These are phyloP conservation scores for Neonectria magnoliae DNA, from an alignment of 2,329 filamentous ascomycete genomes.

Conservation along the genomic window DNA sequence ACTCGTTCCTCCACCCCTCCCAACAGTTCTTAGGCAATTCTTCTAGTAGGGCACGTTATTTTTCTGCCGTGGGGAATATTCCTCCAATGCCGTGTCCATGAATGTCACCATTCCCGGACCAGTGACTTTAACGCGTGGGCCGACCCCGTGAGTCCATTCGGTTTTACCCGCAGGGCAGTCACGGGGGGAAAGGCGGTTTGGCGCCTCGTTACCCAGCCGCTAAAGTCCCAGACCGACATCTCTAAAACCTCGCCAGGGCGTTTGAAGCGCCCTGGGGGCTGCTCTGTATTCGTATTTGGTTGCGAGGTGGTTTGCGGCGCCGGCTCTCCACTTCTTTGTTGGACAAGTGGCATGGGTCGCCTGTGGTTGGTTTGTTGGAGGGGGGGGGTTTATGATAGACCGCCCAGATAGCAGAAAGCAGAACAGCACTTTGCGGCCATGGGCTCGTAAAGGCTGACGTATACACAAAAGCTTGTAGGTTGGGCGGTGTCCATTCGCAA, in stretches of 20 bases:
- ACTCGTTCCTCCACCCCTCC: background rate
- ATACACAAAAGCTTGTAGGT: background rate
- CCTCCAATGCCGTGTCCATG: background rate
- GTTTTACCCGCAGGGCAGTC: slow-evolving; percentile 8
- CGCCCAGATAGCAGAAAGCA: no score
- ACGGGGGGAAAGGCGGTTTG: background rate
- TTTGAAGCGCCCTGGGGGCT: background rate
- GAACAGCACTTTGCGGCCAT: no score
- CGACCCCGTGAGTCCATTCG: slow-evolving; percentile 18
- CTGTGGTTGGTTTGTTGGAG: slow-evolving; percentile 11
- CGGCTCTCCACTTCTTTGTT: background rate
- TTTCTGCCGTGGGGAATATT: background rate
- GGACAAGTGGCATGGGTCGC: slow-evolving; percentile 6
- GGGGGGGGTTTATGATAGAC: slow-evolving; percentile 3
- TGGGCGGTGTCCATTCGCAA: background rate
- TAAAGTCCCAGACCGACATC: slow-evolving; percentile 5
- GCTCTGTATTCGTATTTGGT: slow-evolving; percentile 24
- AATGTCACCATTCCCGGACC: slow-evolving; percentile 8
- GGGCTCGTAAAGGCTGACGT: slow-evolving; percentile 2
- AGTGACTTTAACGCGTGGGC: slow-evolving; percentile 27
- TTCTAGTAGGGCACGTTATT: background rate
- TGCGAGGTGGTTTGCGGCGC: background rate
- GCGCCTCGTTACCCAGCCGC: background rate
- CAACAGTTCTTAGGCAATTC: background rate
- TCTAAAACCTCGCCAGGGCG: background rate